phyloP scores from a whole-genome alignment of 2,329 filamentous ascomycete species.

The Hypoxylon rubiginosum region DNA sequence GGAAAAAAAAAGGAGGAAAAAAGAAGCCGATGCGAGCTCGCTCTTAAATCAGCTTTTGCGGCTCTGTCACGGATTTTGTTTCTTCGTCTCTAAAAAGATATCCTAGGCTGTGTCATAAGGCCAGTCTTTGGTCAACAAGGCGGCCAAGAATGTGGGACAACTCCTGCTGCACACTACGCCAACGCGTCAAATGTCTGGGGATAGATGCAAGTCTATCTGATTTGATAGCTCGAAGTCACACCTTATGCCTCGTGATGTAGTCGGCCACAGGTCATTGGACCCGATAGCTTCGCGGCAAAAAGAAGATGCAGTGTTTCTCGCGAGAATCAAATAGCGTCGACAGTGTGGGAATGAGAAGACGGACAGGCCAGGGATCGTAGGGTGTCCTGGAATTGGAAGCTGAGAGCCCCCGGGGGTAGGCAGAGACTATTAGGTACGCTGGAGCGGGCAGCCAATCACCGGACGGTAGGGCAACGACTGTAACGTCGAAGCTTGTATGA shows the following conservation, averaged over 20 bases:
- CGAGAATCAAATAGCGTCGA: slow-evolving; percentile 36
- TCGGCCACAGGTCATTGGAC: slow-evolving; percentile 41
- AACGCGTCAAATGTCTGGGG: slow-evolving; percentile 31
- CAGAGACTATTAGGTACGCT: slow-evolving; percentile 38
- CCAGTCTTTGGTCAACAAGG: slow-evolving; percentile 30
- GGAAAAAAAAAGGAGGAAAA: slow-evolving; percentile 21
- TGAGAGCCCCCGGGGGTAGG: slow-evolving; percentile 23
- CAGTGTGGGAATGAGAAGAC: slow-evolving; percentile 38
- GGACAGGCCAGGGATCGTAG: slow-evolving; percentile 37
- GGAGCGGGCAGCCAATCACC: slow-evolving; percentile 37
- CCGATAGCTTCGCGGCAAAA: slow-evolving; percentile 35
- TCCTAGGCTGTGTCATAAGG: slow-evolving; percentile 34
- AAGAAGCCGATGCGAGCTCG: slow-evolving; percentile 39
- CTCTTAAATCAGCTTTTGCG: slow-evolving; percentile 49
- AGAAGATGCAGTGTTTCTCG: slow-evolving; percentile 35
- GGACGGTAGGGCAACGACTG: slow-evolving; percentile 30
- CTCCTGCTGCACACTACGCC: slow-evolving; percentile 38
- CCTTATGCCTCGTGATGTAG: slow-evolving; percentile 42
- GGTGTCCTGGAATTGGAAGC: slow-evolving; percentile 39
- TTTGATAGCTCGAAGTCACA: slow-evolving; percentile 39
- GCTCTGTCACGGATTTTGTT: slow-evolving; percentile 44
- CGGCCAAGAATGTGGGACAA: slow-evolving; percentile 35
- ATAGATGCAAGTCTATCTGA: slow-evolving; percentile 42
- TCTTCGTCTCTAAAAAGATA: slow-evolving; percentile 35
- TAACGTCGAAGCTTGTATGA: slow-evolving; percentile 38